Evolutionary conservation across 176 grass and related monocot genomes (phyloP).

Genomic region (Poa annua): DNA sequence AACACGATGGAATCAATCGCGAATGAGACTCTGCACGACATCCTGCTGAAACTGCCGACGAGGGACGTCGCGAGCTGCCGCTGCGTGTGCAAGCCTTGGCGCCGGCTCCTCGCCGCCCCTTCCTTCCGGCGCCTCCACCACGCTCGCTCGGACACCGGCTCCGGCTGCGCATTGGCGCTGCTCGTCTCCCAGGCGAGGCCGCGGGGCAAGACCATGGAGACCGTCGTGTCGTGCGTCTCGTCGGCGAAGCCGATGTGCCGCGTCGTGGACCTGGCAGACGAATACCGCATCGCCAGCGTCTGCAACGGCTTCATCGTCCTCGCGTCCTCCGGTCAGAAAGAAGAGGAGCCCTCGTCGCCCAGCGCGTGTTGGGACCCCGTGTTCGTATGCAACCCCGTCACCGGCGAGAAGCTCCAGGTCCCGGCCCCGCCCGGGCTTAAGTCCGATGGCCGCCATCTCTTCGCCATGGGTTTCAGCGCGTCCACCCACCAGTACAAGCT

Average conservation of each 20-base stretch:
- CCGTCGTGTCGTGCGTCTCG: background rate
- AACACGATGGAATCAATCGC: no score
- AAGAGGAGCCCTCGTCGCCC: background rate
- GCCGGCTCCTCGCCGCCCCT: background rate
- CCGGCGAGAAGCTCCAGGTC: background rate
- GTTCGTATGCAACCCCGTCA: slow-evolving; percentile 5
- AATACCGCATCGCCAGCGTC: background rate
- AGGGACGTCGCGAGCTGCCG: background rate
- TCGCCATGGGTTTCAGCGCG: background rate
- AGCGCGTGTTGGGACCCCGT: background rate
- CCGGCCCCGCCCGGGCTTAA: background rate
- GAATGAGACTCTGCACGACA: no score
- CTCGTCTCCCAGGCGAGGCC: background rate
- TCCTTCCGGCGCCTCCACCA: background rate
- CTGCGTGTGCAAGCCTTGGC: background rate
- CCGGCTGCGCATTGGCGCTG: background rate
- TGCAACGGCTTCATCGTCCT: background rate
- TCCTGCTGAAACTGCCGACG: background rate
- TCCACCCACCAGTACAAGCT: background rate
- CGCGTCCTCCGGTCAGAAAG: background rate
- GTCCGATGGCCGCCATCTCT: background rate
- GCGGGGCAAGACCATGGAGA: background rate
- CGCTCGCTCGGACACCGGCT: background rate
- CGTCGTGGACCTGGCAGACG: background rate
- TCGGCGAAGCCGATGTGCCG: background rate